Evolutionary conservation across 2,329 filamentous ascomycete genomes (phyloP), one percentile per base, ranked within the genome.

Genomic region (Pyricularia sp.): DNA sequence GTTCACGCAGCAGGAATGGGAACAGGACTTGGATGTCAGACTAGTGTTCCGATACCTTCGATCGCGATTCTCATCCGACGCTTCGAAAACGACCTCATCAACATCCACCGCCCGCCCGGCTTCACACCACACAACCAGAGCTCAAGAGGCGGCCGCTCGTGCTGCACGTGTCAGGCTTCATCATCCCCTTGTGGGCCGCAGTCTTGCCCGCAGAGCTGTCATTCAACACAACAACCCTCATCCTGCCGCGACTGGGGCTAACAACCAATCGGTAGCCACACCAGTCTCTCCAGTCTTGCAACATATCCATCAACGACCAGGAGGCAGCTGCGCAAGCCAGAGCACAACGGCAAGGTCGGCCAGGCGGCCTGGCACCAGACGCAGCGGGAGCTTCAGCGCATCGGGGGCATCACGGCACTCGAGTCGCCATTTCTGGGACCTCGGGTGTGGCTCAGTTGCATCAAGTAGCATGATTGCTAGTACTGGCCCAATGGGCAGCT

Each of bases 1-100:
- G 0, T 86, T 86, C 67, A 84, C 82, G 1, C 81, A 90, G 70
- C 90, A 94, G 44, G 94, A 96, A 72, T 99, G 94, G 94, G 93
- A 97, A 76, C 87, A 88, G 66, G 90, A 96, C 64, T 82, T 97
- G 5, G 93, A 97, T 71, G 85, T 97, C 68, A 90, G 89, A 72
- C 89, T 96, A 74, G 90, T 97, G 40, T 97, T 97, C 78, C 86
- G 88, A 62, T 97, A 94, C 72, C 82, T 96, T 33, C 85, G 88
- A 66, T 89, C 85, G 22, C 87, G 90, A 66, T 93, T 96, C 74
- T 80, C 85, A 66, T 78, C 83, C 19, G 77, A 78, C 7, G 73
- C 79, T 24, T 73, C 75, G 64, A 75, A 78, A 67, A 75, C 62
- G 8, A 22, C 67, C 19, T 26, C 66, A 1, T 55, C 62, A 62